Evolutionary conservation across 1,284 basidiomycete genomes (phyloP), one percentile per base, ranked within the genome.

Genomic region (Ceratobasidium sp.): DNA sequence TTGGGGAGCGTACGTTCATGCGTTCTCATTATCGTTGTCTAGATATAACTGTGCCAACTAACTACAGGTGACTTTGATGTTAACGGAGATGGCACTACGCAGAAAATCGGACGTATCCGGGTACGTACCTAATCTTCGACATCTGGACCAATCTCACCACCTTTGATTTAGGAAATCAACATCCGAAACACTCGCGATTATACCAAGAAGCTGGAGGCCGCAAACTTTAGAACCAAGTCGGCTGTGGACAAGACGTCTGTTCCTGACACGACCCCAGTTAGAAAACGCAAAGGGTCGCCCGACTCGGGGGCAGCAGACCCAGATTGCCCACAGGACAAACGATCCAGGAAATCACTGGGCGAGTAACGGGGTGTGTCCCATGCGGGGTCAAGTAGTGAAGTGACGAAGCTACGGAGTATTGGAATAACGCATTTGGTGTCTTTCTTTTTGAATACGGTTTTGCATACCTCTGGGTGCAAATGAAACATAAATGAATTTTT

Each of bases 41-140:
- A 2, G 3, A 23, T 57, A 23, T 23, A 57, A 20, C n/a, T 27
- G 27, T 57, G 16, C 10, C 38, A 27, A 30, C n/a, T 30, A 5
- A 57, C n/a, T 27, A 41, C 54, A 57, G 54, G 54, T 23, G n/a
- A 23, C 27, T 57, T 57, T 57, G 54, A 57, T 27, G 27, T n/a
- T 12, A n/a, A 27, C 12, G 54, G 54, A 57, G 54, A 57, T 27
- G 54, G 54, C 20, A 57, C n/a, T 57, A 57, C 12, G 5, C 23
- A 7, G n/a, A 23, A 23, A 27, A 27, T 57, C 10, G 54, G 54
- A 30, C 54, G 54, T 8, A 57, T 57, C 7, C n/a, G 27, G 54
- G 54, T 57, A n/a, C 16, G 10, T 57, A 16, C 27, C 10, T 57
- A 8, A 27, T n/a, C 10, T 27, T 12, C 27, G 10, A 0, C 1